phyloP scores from a whole-genome alignment of 2,329 filamentous ascomycete species.

The Sclerotinia glacialis region DNA sequence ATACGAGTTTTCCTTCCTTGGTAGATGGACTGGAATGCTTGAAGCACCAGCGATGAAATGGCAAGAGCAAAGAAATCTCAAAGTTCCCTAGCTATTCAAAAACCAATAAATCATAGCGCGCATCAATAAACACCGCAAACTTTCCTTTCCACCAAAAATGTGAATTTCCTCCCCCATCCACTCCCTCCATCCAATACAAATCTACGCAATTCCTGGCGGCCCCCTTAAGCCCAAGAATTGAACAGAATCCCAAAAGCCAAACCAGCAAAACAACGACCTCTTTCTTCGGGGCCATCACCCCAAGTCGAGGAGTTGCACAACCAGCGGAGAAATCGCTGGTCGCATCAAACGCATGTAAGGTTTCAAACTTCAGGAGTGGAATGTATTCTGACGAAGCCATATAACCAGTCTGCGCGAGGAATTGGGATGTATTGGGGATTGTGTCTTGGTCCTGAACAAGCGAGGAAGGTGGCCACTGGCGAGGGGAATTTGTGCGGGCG shows the following conservation, averaged over 20 bases:
- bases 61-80: background rate
- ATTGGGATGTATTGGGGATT: background rate
- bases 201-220: too few species aligned
- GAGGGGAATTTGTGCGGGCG: too few species aligned
- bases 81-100: too few species aligned
- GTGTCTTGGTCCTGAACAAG: too few species aligned
- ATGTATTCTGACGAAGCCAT: background rate
- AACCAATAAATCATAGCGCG: too few species aligned
- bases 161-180: background rate
- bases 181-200: background rate
- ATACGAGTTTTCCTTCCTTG: background rate
- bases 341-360: background rate
- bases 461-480: too few species aligned
- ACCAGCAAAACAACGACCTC: too few species aligned
- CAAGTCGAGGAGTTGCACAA: background rate
- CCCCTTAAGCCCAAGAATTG: too few species aligned
- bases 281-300: background rate
- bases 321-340: background rate
- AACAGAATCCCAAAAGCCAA: too few species aligned
- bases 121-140: too few species aligned
- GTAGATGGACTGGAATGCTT: background rate
- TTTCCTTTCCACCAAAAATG: too few species aligned
- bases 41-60: background rate
- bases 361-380: background rate
- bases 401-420: too few species aligned